Conservation (phyloP, 257 asterid genomes). For the Nyctanthes arbortristis region DNA sequence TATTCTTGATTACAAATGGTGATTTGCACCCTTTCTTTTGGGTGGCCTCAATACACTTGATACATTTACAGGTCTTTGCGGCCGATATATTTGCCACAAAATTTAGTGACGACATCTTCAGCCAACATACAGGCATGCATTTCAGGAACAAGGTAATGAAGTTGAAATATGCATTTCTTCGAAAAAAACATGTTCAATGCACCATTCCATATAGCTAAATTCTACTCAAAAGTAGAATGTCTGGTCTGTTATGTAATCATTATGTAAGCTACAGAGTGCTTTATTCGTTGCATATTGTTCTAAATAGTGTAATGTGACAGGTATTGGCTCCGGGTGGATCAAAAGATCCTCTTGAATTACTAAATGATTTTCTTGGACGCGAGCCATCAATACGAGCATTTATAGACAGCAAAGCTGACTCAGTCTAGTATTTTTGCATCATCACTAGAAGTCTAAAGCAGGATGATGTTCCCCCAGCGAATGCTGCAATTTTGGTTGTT, state of each 20-base stretch:
- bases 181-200: not conserved
- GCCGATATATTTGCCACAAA: conserved; percentile 70
- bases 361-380: conserved; percentile 81
- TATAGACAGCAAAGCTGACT: conserved; percentile 46
- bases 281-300: no score
- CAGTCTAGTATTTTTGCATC: conserved; percentile 18
- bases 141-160: conserved; percentile 75
- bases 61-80: conserved; percentile 70
- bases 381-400: conserved; percentile 86
- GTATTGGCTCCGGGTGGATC: conserved; percentile 82
- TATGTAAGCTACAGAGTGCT: no score
- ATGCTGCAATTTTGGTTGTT: conserved; percentile 9
- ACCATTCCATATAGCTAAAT: no score
- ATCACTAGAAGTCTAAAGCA: conserved; percentile 4
- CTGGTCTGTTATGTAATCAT: no score
- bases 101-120: conserved; percentile 61
- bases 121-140: conserved; percentile 72
- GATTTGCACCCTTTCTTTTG: not conserved
- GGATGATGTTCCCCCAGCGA: not conserved
- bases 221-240: no score
- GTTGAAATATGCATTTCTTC: not conserved
- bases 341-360: conserved; percentile 66
- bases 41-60: not conserved
- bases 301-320: conserved; percentile 35
- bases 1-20: not conserved